These are phyloP conservation scores for Saturnispora silvae DNA, from an alignment of 805 yeast genomes.

Conservation along the genomic window DNA sequence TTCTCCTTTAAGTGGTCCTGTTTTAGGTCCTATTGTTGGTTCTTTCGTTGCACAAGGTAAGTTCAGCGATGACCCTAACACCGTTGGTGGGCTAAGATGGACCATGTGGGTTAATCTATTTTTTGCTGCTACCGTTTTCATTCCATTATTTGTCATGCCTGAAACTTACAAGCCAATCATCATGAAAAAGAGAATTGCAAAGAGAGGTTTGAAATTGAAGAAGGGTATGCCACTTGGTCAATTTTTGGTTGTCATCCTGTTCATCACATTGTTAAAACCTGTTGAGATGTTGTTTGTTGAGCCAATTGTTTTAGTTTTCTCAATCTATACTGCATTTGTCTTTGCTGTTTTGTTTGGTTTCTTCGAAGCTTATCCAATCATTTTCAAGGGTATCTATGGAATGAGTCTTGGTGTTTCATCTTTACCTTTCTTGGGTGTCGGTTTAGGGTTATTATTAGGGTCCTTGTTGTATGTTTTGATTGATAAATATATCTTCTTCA, in stretches of 20 bases:
- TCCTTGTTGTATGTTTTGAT: slow-evolving; percentile 37
- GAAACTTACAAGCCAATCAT: slow-evolving; percentile 72
- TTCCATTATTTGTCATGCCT: slow-evolving; percentile 34
- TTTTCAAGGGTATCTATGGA: slow-evolving; percentile 52
- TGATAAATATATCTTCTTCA: slow-evolving; percentile 41
- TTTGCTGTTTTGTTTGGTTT: slow-evolving; percentile 73
- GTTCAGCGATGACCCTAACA: slow-evolving; percentile 12
- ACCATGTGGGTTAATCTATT: slow-evolving; percentile 61
- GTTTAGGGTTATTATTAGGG: slow-evolving; percentile 54
- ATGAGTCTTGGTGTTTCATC: slow-evolving; percentile 58
- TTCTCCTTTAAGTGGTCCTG: slow-evolving; percentile 76
- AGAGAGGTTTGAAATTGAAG: slow-evolving; percentile 43
- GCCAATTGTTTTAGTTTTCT: slow-evolving; percentile 63
- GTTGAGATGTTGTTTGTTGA: slow-evolving; percentile 58
- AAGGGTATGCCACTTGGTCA: slow-evolving; percentile 26
- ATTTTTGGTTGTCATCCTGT: slow-evolving; percentile 35
- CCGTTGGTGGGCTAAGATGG: slow-evolving; percentile 52
- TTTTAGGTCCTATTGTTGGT: slow-evolving; percentile 65
- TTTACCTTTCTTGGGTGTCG: slow-evolving; percentile 61
- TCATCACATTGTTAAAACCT: slow-evolving; percentile 50
- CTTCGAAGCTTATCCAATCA: slow-evolving; percentile 70
- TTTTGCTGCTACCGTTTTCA: slow-evolving; percentile 49
- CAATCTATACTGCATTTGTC: slow-evolving; percentile 61
- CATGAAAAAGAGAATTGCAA: slow-evolving; percentile 46
- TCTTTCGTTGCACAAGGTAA: slow-evolving; percentile 54